phyloP scores from a whole-genome alignment of 2,329 filamentous ascomycete genomes.

The Blastomyces parvus region DNA sequence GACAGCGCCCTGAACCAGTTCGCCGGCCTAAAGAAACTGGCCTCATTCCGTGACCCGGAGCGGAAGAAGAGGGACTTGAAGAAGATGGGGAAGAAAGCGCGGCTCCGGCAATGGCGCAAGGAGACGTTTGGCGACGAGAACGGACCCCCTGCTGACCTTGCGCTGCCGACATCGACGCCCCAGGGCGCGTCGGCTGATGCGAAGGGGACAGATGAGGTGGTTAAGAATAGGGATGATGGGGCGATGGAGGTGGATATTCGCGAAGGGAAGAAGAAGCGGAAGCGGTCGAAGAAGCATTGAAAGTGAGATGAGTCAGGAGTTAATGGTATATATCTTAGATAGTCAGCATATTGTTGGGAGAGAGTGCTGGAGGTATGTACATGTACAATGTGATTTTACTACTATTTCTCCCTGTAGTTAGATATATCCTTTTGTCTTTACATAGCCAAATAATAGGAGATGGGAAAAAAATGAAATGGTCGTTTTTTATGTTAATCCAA shows the following conservation, averaged over 20 bases:
- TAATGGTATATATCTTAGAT: too few relatives aligned
- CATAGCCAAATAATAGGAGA: too few relatives aligned
- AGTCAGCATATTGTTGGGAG: too few relatives aligned
- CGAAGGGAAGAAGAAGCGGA: conserved; percentile 34
- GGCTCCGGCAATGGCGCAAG: conserved; percentile 74
- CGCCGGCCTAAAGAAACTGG: conserved; percentile 89
- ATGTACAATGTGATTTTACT: too few relatives aligned
- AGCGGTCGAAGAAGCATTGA: conserved; percentile 38
- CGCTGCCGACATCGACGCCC: conserved; percentile 13
- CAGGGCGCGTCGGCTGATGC: conserved; percentile 15
- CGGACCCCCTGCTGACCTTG: conserved; percentile 32
- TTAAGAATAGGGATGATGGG: conserved; percentile 16
- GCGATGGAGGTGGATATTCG: conserved; percentile 34
- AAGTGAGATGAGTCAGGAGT: not conserved
- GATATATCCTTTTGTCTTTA: too few relatives aligned
- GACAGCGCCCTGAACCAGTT: conserved; percentile 82
- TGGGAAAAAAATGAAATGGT: too few relatives aligned
- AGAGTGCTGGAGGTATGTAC: too few relatives aligned
- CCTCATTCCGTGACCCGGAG: conserved; percentile 74
- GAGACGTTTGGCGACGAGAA: conserved; percentile 56
- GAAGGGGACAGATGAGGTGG: conserved; percentile 15
- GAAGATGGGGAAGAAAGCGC: conserved; percentile 81
- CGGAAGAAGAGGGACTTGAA: conserved; percentile 88
- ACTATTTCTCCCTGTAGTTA: too few relatives aligned
- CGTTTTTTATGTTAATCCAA: too few relatives aligned